These are phyloP conservation scores for Termitomyces titanicus DNA, from an alignment of 768 basidiomycete genomes.

Conservation along the genomic window DNA sequence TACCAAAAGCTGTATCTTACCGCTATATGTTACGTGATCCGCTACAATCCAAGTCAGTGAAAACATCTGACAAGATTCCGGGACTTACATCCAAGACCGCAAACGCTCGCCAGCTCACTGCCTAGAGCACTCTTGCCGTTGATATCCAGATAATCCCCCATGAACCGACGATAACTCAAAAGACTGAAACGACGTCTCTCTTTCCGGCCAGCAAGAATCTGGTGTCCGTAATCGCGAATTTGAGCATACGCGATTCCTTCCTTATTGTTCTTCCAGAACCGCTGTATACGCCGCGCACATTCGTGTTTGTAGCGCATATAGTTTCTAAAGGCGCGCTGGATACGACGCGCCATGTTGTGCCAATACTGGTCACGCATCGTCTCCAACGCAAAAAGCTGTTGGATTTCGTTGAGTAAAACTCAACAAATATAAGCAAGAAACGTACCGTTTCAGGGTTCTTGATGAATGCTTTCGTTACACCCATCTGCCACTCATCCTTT, in stretches of 20 bases:
- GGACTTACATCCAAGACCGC: constrained; percentile 67
- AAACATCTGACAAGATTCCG: background rate
- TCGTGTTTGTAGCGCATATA: constrained; percentile 95
- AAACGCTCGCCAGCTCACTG: constrained; percentile 66
- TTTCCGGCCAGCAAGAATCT: constrained; percentile 86
- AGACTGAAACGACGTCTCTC: constrained; percentile 92
- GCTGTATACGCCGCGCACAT: constrained; percentile 90
- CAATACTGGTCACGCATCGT: constrained; percentile 99
- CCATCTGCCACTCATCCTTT: constrained; percentile 99
- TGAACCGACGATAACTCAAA: constrained; percentile 89
- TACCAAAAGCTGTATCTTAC: constrained; percentile 75
- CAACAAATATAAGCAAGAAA: constrained; percentile 1
- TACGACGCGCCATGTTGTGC: constrained; percentile 99
- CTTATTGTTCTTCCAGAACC: constrained; percentile 99
- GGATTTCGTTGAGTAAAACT: constrained; percentile 1
- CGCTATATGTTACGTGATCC: constrained; percentile 84
- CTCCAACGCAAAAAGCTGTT: constrained; percentile 92
- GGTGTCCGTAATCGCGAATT: constrained; percentile 91
- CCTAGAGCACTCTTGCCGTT: constrained; percentile 80
- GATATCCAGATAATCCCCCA: constrained; percentile 94
- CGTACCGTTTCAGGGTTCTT: constrained; percentile 97
- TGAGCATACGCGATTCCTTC: constrained; percentile 87
- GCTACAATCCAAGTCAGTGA: constrained; percentile 29
- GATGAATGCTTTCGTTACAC: constrained; percentile 97
- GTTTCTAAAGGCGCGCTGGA: constrained; percentile 94